These are phyloP conservation scores for Trypanosoma theileri DNA, from an alignment of 208 protist species.

Conservation along the genomic window DNA sequence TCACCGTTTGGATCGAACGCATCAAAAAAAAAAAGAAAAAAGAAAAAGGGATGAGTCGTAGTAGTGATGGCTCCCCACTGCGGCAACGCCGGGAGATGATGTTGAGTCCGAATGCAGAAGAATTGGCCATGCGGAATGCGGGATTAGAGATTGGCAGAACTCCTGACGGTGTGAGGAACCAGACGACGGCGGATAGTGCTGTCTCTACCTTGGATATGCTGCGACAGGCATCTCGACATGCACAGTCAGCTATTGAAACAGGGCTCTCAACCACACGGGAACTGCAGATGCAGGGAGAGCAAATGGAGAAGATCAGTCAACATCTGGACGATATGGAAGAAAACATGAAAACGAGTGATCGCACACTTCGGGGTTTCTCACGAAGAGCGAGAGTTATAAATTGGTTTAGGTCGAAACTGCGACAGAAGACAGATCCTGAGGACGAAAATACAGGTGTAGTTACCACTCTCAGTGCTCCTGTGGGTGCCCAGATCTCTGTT, in stretches of 20 bases:
- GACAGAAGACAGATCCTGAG: background rate
- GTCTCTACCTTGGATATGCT: conserved; percentile 12
- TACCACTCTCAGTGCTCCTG: no score
- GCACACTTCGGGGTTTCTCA: conserved; percentile 14
- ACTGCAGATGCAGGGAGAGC: conserved; percentile 25
- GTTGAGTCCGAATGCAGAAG: background rate
- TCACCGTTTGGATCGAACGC: no score
- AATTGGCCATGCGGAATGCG: no score
- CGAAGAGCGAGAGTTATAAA: conserved; percentile 17
- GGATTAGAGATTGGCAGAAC: no score
- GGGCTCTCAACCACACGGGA: background rate
- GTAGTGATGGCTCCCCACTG: background rate
- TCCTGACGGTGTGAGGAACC: no score
- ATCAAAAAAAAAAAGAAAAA: background rate
- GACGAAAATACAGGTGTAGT: background rate
- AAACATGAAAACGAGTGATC: conserved; percentile 19
- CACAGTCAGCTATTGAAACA: conserved; percentile 11
- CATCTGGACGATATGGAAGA: conserved; percentile 17
- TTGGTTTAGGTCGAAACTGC: conserved; percentile 16
- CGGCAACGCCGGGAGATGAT: background rate
- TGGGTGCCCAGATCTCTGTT: background rate
- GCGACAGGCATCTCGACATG: conserved; percentile 12
- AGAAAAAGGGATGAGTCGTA: background rate
- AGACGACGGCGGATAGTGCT: background rate
- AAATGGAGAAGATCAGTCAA: conserved; percentile 9